A percentile compares a stretch with the other conserved stretches of the same genome.
Evolutionary conservation across 2,329 filamentous ascomycete genomes (phyloP).

Genomic region (Ophidiomyces ophidiicola): DNA sequence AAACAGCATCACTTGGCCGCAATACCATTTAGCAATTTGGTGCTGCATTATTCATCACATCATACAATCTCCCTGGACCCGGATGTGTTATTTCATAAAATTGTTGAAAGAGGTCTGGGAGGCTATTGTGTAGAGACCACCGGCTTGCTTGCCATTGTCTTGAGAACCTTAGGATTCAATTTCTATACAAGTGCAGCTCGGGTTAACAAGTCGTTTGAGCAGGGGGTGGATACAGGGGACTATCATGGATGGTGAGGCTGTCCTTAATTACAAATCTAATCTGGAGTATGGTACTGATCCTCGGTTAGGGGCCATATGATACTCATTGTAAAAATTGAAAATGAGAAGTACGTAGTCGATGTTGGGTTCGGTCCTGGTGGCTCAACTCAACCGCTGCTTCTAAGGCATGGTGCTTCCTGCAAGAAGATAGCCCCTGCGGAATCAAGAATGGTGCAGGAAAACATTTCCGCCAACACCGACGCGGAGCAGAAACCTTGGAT

Average conservation of each 20-base stretch:
- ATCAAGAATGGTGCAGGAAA: slow-evolving; percentile 42
- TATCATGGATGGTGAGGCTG: slow-evolving; percentile 38
- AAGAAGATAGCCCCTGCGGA: slow-evolving; percentile 43
- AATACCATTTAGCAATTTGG: slow-evolving; percentile 47
- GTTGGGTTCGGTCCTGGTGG: slow-evolving; percentile 54
- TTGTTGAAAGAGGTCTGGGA: slow-evolving; percentile 40
- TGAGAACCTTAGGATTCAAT: slow-evolving; percentile 41
- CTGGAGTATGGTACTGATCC: too few relatives aligned
- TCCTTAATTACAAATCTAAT: background rate
- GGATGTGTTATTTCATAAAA: slow-evolving; percentile 41
- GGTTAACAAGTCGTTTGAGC: slow-evolving; percentile 27
- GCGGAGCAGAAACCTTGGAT: slow-evolving; percentile 46
- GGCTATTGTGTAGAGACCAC: slow-evolving; percentile 54
- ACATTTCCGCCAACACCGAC: slow-evolving; percentile 36
- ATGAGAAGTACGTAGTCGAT: slow-evolving; percentile 40
- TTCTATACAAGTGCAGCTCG: slow-evolving; percentile 47
- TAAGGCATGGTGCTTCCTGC: slow-evolving; percentile 33
- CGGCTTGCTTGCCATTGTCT: slow-evolving; percentile 39
- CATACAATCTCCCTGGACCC: slow-evolving; percentile 40
- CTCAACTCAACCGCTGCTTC: slow-evolving; percentile 45
- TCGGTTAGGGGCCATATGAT: slow-evolving; percentile 43
- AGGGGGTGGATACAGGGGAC: slow-evolving; percentile 25
- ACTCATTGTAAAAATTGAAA: slow-evolving; percentile 46
- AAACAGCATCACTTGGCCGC: slow-evolving; percentile 36
- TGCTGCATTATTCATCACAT: slow-evolving; percentile 43